Evolutionary conservation across 192 early-diverging fungal species (phyloP).

Genomic region (Podila horticola): DNA sequence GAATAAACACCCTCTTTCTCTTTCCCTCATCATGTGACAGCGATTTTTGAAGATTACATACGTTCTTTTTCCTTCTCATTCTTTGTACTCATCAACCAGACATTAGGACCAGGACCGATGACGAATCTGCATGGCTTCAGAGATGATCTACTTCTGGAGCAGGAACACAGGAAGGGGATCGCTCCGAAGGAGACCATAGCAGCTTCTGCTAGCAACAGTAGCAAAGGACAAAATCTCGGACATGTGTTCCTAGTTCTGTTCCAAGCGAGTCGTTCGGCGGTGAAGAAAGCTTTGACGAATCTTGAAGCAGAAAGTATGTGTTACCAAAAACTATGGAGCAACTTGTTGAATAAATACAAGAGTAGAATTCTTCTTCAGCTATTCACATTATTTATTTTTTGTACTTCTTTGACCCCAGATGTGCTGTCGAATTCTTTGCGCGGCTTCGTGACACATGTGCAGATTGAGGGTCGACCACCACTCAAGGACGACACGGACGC

Average conservation of each 20-base stretch:
- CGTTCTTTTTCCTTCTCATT: background rate
- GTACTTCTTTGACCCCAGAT: background rate
- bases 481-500: background rate
- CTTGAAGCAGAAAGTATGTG: slow-evolving; percentile 15
- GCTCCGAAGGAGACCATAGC: background rate
- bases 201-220: background rate
- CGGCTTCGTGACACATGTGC: slow-evolving; percentile 9
- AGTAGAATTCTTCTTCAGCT: too few relatives aligned
- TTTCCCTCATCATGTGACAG: background rate
- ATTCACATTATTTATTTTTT: background rate
- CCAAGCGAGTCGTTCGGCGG: slow-evolving; percentile 21
- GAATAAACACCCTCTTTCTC: background rate
- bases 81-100: background rate
- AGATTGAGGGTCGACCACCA: background rate
- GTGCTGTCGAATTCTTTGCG: slow-evolving; percentile 7
- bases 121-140: slow-evolving; percentile 14
- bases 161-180: background rate
- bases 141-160: slow-evolving; percentile 8
- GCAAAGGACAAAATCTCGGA: slow-evolving; percentile 13
- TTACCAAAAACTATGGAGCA: background rate
- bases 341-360: too few relatives aligned
- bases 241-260: slow-evolving; percentile 28
- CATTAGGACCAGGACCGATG: background rate
- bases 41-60: background rate
- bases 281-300: slow-evolving; percentile 15